Percentiles rank a stretch among this genome's conserved stretches.
phyloP scores from a whole-genome alignment of 331 rosid species.

The Erythrophleum ivorense region DNA sequence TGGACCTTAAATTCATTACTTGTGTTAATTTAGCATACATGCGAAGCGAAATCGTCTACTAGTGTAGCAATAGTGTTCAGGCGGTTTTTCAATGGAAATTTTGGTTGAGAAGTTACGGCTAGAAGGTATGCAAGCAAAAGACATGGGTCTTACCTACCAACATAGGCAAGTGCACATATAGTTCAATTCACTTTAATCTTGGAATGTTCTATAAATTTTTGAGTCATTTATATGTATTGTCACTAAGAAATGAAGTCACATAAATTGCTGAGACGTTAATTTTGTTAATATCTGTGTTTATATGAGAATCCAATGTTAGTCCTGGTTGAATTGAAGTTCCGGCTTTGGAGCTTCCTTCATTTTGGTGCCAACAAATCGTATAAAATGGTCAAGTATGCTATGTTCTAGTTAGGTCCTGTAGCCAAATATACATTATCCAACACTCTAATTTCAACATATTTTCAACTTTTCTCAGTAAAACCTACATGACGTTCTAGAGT shows the following conservation, averaged over 20 bases:
- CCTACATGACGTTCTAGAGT: neutral
- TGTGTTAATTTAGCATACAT: neutral
- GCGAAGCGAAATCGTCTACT: neutral
- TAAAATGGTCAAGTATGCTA: neutral
- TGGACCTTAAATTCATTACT: neutral
- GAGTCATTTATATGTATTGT: neutral
- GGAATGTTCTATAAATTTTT: neutral
- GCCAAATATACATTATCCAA: neutral
- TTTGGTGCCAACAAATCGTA: neutral
- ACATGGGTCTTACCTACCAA: neutral
- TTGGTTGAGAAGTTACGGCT: conserved; percentile 12
- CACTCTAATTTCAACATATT: neutral
- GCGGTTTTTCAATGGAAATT: neutral
- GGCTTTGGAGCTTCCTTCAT: neutral
- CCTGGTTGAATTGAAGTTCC: neutral
- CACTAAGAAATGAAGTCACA: neutral
- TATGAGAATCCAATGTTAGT: neutral
- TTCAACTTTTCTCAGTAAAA: neutral
- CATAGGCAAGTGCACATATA: neutral
- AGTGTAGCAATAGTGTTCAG: neutral
- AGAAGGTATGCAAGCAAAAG: conserved; percentile 1
- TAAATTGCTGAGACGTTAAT: neutral
- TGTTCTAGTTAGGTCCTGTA: neutral
- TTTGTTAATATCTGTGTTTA: neutral
- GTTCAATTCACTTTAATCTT: neutral